phyloP scores from a whole-genome alignment of 495 filamentous ascomycete genomes.

The Parachaetomium inaequale region DNA sequence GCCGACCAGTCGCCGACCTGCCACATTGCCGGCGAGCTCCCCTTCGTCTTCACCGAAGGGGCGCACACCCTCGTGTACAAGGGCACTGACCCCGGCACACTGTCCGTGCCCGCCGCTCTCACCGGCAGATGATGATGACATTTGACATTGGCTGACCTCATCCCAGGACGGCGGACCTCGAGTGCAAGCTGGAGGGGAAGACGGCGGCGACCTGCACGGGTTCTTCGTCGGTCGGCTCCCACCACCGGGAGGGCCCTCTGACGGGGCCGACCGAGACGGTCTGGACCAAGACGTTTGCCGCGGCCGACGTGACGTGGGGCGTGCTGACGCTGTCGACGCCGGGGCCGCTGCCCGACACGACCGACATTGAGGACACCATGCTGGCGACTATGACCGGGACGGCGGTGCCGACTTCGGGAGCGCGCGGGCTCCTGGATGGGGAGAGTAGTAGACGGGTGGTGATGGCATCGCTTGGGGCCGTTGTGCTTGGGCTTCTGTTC shows the following conservation, averaged over 20 bases:
- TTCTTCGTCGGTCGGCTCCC: slow-evolving; percentile 29
- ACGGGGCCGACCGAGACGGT: slow-evolving; percentile 32
- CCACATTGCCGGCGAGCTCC: slow-evolving; percentile 31
- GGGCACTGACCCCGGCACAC: slow-evolving; percentile 24
- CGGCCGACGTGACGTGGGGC: slow-evolving; percentile 34
- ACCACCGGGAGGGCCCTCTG: slow-evolving; percentile 28
- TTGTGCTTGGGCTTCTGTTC: background rate
- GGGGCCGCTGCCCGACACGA: slow-evolving; percentile 22
- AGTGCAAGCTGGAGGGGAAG: slow-evolving; percentile 32
- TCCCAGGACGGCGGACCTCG: slow-evolving; percentile 33
- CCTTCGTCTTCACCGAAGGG: slow-evolving; percentile 41
- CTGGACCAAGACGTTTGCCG: slow-evolving; percentile 35
- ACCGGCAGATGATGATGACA: background rate
- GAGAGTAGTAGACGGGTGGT: background rate
- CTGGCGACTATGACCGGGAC: slow-evolving; percentile 16
- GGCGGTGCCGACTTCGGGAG: slow-evolving; percentile 14
- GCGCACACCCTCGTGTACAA: slow-evolving; percentile 33
- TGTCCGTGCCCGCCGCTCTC: slow-evolving; percentile 24
- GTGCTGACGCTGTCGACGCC: slow-evolving; percentile 37
- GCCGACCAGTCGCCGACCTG: slow-evolving; percentile 27
- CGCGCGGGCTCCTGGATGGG: background rate
- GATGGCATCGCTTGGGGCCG: background rate
- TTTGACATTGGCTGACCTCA: background rate
- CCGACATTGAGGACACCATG: slow-evolving; percentile 24
- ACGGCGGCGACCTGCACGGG: slow-evolving; percentile 41